Evolutionary conservation across 1,284 basidiomycete genomes (phyloP).

Genomic region (Tilletia setariae): DNA sequence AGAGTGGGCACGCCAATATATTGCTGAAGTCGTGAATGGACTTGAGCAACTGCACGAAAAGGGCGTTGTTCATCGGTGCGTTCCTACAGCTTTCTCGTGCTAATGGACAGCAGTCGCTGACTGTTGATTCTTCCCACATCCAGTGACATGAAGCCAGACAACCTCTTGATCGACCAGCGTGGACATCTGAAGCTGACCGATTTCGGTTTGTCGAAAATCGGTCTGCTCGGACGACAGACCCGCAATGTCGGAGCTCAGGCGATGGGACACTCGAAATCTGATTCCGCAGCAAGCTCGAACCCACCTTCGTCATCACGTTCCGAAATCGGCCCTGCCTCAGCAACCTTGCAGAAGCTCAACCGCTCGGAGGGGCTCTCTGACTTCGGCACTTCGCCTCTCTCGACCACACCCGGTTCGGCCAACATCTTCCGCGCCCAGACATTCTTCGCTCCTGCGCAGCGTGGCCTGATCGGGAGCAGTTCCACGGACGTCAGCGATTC

Average conservation of each 20-base stretch:
- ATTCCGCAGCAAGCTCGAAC: constrained; percentile 15
- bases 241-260: constrained; percentile 24
- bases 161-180: constrained; percentile 89
- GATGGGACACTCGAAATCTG: constrained; percentile 12
- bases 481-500: constrained; percentile 45
- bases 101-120: no score
- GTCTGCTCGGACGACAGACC: constrained; percentile 85
- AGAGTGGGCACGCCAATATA: constrained; percentile 94
- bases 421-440: constrained; percentile 33
- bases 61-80: constrained; percentile 93
- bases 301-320: neutral
- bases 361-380: constrained; percentile 4
- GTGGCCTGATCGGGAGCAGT: constrained; percentile 31
- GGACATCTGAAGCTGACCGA: constrained; percentile 97
- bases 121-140: constrained; percentile 15
- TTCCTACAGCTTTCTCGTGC: constrained; percentile 19
- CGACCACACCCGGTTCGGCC: neutral
- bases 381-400: neutral
- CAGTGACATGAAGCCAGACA: constrained; percentile 97
- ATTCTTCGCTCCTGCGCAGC: constrained; percentile 35
- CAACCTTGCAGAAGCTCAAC: neutral
- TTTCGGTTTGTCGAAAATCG: constrained; percentile 94
- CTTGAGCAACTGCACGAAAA: constrained; percentile 90
- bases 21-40: constrained; percentile 91
- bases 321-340: neutral